Evolutionary conservation across 768 basidiomycete species (phyloP).

Genomic region (Podaxis sp.): DNA sequence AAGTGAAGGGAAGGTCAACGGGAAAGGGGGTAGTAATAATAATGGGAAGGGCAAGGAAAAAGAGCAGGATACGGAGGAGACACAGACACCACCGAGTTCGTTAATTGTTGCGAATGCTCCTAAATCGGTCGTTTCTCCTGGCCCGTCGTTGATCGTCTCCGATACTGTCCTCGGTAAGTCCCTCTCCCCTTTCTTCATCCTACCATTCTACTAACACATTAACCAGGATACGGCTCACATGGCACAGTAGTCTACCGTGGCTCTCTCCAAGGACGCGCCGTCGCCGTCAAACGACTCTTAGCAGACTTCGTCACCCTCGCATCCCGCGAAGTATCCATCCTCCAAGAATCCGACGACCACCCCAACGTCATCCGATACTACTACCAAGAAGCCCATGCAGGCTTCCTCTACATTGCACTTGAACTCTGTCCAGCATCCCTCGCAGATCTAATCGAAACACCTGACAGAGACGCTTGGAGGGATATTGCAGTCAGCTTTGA

Average conservation of each 20-base stretch:
- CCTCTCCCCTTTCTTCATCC: background rate
- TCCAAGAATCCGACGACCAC: slow-evolving; percentile 97
- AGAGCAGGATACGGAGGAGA: slow-evolving; percentile 29
- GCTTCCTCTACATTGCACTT: slow-evolving; percentile 96
- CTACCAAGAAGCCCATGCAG: slow-evolving; percentile 90
- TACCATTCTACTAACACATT: background rate
- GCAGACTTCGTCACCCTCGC: slow-evolving; percentile 96
- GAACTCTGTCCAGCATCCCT: slow-evolving; percentile 91
- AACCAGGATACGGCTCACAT: slow-evolving; percentile 86
- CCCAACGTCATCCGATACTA: slow-evolving; percentile 98
- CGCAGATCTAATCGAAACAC: slow-evolving; percentile 80
- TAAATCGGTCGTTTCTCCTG: slow-evolving; percentile 19
- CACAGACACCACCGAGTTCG: slow-evolving; percentile 16
- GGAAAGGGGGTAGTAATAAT: background rate
- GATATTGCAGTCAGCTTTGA: slow-evolving; percentile 78
- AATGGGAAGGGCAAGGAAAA: slow-evolving; percentile 15
- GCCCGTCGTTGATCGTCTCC: slow-evolving; percentile 63
- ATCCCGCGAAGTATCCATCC: slow-evolving; percentile 85
- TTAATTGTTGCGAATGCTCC: slow-evolving; percentile 22
- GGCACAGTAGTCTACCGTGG: slow-evolving; percentile 95
- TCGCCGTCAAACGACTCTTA: slow-evolving; percentile 96
- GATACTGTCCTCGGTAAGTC: slow-evolving; percentile 68
- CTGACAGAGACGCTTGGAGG: slow-evolving; percentile 61
- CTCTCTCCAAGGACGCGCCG: slow-evolving; percentile 93
- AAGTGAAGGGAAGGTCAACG: slow-evolving; percentile 37